Conservation (phyloP, 192 early-diverging fungal genomes). For the Jimgerdemannia flammicorona region DNA sequence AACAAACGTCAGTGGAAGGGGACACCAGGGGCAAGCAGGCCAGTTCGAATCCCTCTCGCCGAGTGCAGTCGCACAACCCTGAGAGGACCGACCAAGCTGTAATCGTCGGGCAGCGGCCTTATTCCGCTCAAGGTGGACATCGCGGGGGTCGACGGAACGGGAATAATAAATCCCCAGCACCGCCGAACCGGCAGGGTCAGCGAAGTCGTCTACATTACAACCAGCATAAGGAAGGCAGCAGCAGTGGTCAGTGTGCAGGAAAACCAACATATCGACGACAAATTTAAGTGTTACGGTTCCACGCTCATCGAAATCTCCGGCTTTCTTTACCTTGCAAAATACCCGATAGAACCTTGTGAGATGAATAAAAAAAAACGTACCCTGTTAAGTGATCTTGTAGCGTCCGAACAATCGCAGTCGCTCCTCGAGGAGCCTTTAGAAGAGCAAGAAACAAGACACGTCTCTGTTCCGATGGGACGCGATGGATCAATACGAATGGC, state of each 20-base stretch:
- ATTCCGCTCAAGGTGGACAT: too few species aligned
- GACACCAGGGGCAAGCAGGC: neutral
- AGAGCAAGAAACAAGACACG: neutral
- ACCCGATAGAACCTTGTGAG: neutral
- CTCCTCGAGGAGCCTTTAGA: neutral
- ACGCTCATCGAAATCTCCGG: neutral
- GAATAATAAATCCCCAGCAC: neutral
- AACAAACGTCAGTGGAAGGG: neutral
- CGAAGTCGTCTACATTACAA: neutral
- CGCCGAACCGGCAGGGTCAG: neutral
- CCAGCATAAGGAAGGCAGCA: neutral
- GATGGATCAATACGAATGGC: neutral
- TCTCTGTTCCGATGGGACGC: neutral
- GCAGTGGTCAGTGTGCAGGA: neutral
- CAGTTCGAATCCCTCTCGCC: neutral
- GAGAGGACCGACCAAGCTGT: neutral
- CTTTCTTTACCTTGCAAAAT: neutral
- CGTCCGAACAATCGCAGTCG: neutral
- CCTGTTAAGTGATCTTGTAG: neutral
- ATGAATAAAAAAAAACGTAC: neutral
- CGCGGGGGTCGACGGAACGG: neutral
- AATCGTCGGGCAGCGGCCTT: neutral
- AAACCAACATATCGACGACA: neutral
- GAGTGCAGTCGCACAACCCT: neutral
- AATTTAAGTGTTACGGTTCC: neutral